A percentile compares a stretch with the other conserved stretches of the same genome.
Evolutionary conservation across 2,329 filamentous ascomycete genomes (phyloP).

Genomic region (Epichloe scottii): DNA sequence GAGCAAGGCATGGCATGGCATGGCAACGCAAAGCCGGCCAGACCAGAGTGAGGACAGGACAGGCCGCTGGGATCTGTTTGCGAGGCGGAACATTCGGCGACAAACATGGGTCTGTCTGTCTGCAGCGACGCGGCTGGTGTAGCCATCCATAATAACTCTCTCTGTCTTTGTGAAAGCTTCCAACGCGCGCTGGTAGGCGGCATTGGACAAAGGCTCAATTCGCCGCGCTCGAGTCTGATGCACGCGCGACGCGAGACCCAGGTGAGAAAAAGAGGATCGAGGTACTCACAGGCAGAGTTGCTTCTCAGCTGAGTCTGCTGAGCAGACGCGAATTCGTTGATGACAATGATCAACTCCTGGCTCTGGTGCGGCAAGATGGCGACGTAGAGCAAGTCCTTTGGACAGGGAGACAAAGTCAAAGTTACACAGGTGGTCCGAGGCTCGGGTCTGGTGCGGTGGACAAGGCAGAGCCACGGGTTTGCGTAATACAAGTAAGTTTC

Average conservation of each 20-base stretch:
- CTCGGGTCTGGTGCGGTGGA: slow-evolving; percentile 9
- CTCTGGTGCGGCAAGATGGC: slow-evolving; percentile 9
- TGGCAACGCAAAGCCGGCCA: slow-evolving; percentile 4
- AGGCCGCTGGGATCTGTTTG: slow-evolving; percentile 1
- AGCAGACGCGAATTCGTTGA: slow-evolving; percentile 12
- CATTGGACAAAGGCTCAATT: slow-evolving; percentile 3
- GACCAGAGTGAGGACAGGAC: slow-evolving; percentile 5
- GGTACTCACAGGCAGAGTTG: slow-evolving; percentile 25
- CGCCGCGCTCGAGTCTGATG: slow-evolving; percentile 1
- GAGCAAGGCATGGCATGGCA: slow-evolving; percentile 5
- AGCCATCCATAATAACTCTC: slow-evolving; percentile 6
- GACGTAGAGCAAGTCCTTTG: slow-evolving; percentile 8
- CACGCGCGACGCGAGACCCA: background rate
- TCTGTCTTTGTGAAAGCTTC: slow-evolving; percentile 2
- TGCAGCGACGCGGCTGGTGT: slow-evolving; percentile 13
- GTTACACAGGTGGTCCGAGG: slow-evolving; percentile 13
- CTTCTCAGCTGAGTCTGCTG: slow-evolving; percentile 14
- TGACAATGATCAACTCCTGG: slow-evolving; percentile 10
- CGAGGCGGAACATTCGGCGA: slow-evolving; percentile 6
- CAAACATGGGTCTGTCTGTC: slow-evolving; percentile 9
- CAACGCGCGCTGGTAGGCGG: slow-evolving; percentile 8
- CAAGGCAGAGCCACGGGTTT: slow-evolving; percentile 11
- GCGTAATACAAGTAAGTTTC: slow-evolving; percentile 12
- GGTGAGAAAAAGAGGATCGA: slow-evolving; percentile 10
- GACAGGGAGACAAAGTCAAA: slow-evolving; percentile 10